Evolutionary conservation across 129 eudicot genomes (phyloP), one percentile per base, ranked within the genome.

Genomic region (Pulicaria dysenterica): DNA sequence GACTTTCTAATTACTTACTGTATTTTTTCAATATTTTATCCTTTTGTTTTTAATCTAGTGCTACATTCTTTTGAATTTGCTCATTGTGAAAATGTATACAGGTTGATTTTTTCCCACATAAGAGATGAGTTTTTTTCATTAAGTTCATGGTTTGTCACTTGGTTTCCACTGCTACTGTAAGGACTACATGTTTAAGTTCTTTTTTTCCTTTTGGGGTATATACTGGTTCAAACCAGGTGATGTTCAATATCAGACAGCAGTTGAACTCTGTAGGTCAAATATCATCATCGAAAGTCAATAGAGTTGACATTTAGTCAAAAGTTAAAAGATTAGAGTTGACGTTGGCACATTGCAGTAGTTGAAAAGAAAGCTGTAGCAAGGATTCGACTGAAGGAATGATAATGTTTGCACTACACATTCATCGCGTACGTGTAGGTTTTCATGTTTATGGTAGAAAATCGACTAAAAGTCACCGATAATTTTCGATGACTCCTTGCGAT

Each of bases 11-110:
- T 66, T 46, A 54, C 43, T 66, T 12, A 12, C 24, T 76, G 65
- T 51, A 57, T 56, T 59, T 77, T 76, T 77, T 61, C 16, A 31
- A 60, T 41, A 44, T 45, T 65, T 43, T 19, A 13, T 47, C 3
- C 48, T 5, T 38, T 31, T 17, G 14, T 70, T 70, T 13, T 38
- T 47, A 42, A 53, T 51, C 9, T 70, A 61, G 58, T 77, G n/a
- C 34, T 61, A 60, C 44, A 51, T 53, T 53, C 46, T 61, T 69
- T 61, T 61, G 53, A 14, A 45, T 45, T 74, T 59, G 46, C 64
- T 55, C 4, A 5, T 58, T 50, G 51, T 15, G 3, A 6, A 53
- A 77, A 55, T 77, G 77, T 77, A 77, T 54, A 77, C 51, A 77
- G 38, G 41, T 9, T 40, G 38, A 4, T 60, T 49, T 59, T 68